Evolutionary conservation across 306 rosid species (phyloP).

Genomic region (Cotoneaster glaucophyllus): DNA sequence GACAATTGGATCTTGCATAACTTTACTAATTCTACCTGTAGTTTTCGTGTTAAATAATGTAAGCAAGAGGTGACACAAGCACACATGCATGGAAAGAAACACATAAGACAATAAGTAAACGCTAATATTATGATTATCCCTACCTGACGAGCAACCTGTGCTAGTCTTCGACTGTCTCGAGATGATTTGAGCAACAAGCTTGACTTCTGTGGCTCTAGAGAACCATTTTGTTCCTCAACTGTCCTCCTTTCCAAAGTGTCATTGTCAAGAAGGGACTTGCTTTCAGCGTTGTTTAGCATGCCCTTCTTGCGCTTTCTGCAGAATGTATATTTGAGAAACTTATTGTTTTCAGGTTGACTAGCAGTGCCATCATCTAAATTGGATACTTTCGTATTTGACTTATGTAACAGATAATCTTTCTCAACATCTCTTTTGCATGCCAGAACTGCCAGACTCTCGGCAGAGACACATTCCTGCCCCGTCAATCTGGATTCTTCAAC

Average conservation of each 20-base stretch:
- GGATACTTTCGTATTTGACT: constrained; percentile 30
- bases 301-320: constrained; percentile 75
- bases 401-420: constrained; percentile 23
- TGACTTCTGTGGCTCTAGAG: constrained; percentile 42
- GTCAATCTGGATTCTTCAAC: constrained; percentile 36
- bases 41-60: neutral
- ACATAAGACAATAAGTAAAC: constrained; percentile 13
- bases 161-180: constrained; percentile 49
- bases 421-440: constrained; percentile 31
- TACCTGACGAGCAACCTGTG: constrained; percentile 79
- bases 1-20: neutral
- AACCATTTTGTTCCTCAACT: constrained; percentile 39
- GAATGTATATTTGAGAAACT: constrained; percentile 69
- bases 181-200: constrained; percentile 50
- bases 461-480: constrained; percentile 35
- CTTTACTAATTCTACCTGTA: neutral
- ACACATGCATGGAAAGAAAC: constrained; percentile 2
- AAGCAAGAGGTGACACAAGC: constrained; percentile 4
- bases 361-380: constrained; percentile 34
- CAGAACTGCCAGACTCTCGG: constrained; percentile 29
- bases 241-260: constrained; percentile 29
- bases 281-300: constrained; percentile 33
- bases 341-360: constrained; percentile 36
- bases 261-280: constrained; percentile 34
- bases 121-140: constrained; percentile 19